Conservation (phyloP, 1,284 basidiomycete species). For the Schizopora paradoxa region DNA sequence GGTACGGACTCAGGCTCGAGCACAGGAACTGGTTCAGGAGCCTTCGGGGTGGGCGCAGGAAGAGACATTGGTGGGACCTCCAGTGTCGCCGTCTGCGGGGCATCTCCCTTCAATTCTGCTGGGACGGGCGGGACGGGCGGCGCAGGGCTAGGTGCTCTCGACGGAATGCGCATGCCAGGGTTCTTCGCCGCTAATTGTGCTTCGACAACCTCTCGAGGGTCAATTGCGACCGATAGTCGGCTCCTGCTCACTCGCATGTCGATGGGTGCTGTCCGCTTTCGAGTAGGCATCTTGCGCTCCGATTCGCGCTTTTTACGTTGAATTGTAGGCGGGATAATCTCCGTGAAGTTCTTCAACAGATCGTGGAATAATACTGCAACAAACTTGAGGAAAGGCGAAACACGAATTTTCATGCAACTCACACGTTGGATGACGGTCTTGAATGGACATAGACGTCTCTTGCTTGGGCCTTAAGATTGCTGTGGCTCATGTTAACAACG, state of each 20-base stretch:
- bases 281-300: conserved; percentile 71
- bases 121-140: conserved; percentile 5
- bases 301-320: conserved; percentile 81
- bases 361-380: conserved; percentile 73
- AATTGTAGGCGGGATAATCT: conserved; percentile 77
- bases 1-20: conserved; percentile 30
- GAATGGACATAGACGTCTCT: conserved; percentile 79
- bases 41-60: conserved; percentile 12
- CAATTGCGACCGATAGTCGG: conserved; percentile 35
- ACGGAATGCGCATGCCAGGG: conserved; percentile 30
- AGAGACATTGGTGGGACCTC: too few species aligned
- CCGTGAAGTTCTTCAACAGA: conserved; percentile 71
- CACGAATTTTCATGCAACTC: conserved; percentile 26
- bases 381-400: conserved; percentile 1
- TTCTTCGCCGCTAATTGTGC: conserved; percentile 54
- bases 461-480: conserved; percentile 70
- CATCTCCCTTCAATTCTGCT: conserved; percentile 7
- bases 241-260: conserved; percentile 81
- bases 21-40: conserved; percentile 9
- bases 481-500: conserved; percentile 8
- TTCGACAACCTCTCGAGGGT: conserved; percentile 36
- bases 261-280: conserved; percentile 84
- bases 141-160: conserved; percentile 11
- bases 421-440: conserved; percentile 79
- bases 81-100: too few species aligned